phyloP scores from a whole-genome alignment of 208 protist genomes.

The Giardia duodenalis region DNA sequence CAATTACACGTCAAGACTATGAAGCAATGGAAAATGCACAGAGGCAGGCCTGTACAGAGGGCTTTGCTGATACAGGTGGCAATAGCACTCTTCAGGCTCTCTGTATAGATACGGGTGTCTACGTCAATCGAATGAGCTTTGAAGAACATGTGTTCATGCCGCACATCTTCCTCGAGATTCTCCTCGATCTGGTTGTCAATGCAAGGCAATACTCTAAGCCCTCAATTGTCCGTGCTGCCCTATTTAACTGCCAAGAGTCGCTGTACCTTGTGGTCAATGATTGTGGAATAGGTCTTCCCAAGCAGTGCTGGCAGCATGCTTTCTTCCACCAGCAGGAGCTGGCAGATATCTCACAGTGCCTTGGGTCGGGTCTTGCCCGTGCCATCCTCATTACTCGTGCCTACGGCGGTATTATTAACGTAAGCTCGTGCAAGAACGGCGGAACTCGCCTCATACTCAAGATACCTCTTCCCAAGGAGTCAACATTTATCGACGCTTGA shows the following conservation, averaged over 20 bases:
- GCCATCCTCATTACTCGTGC: neutral
- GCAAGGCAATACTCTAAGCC: neutral
- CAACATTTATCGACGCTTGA: neutral
- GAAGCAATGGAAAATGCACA: neutral
- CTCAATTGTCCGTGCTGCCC: neutral
- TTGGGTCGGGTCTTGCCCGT: neutral
- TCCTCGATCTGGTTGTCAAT: neutral
- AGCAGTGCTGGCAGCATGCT: neutral
- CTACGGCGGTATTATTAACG: neutral
- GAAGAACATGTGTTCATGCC: neutral
- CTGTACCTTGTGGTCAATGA: neutral
- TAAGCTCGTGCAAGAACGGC: neutral
- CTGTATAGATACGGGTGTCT: neutral
- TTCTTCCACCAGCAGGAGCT: neutral
- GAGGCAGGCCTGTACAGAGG: neutral
- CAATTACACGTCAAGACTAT: neutral
- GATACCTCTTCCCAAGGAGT: neutral
- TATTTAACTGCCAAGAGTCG: neutral
- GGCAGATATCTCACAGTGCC: neutral
- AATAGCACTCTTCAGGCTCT: neutral
- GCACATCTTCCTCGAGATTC: neutral
- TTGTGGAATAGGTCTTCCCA: neutral
- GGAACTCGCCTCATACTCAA: neutral
- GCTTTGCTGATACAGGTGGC: neutral
- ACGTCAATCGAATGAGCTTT: neutral